Evolutionary conservation across 129 eudicot genomes (phyloP).

Genomic region (Flaveria sonorensis): DNA sequence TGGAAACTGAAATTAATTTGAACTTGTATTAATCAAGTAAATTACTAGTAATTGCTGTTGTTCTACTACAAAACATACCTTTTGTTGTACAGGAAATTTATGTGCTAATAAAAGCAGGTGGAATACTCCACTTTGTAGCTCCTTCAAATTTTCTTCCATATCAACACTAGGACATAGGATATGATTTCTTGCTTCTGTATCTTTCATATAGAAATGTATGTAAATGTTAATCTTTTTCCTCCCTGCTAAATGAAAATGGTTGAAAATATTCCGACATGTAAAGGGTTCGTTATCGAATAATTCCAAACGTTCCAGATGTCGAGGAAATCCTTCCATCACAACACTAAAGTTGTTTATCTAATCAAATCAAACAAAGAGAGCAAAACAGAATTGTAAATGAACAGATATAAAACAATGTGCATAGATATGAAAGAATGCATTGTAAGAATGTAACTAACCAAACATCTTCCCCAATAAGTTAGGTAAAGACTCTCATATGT

Average conservation of each 20-base stretch:
- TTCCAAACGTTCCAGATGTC: conserved; percentile 30
- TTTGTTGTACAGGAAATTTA: conserved; percentile 62
- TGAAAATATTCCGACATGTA: conserved; percentile 63
- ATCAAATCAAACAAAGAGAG: conserved; percentile 19
- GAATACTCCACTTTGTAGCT: conserved; percentile 60
- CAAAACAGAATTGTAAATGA: conserved; percentile 9
- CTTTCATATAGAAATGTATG: conserved; percentile 41
- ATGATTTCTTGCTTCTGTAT: conserved; percentile 38
- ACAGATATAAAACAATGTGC: conserved; percentile 6
- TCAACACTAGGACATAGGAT: conserved; percentile 30
- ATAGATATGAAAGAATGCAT: conserved; percentile 8
- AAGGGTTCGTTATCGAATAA: conserved; percentile 44
- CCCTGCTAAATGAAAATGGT: conserved; percentile 25
- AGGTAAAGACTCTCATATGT: no score
- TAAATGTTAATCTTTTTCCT: conserved; percentile 42
- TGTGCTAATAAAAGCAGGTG: conserved; percentile 67
- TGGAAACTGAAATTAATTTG: conserved; percentile 48
- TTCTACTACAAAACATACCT: conserved; percentile 48
- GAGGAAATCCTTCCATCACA: conserved; percentile 61
- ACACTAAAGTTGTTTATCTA: conserved; percentile 66
- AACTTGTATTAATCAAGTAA: conserved; percentile 17
- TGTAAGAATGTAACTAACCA: not conserved
- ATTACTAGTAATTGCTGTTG: not conserved
- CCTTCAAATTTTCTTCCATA: conserved; percentile 33
- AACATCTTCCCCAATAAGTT: no score